Evolutionary conservation across 805 yeast genomes (phyloP).

Genomic region (Sugiyamaella smithiae): DNA sequence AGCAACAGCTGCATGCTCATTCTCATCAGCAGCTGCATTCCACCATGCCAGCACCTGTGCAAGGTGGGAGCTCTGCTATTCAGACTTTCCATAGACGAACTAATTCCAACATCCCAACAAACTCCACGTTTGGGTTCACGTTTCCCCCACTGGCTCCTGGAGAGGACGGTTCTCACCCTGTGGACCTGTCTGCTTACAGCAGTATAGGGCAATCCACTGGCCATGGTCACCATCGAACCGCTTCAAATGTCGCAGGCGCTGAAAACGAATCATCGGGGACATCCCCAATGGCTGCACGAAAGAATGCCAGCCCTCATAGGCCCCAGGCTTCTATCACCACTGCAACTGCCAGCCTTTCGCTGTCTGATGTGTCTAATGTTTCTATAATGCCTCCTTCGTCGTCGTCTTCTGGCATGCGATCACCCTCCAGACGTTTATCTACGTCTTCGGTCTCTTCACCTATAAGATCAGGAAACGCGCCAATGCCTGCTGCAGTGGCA

Average conservation of each 20-base stretch:
- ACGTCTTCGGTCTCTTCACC: slow-evolving; percentile 1
- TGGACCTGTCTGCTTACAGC: neutral
- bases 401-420: neutral
- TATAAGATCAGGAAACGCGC: neutral
- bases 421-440: neutral
- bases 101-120: neutral
- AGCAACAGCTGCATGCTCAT: slow-evolving; percentile 8
- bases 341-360: slow-evolving; percentile 11
- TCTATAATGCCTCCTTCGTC: neutral
- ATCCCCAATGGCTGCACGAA: neutral
- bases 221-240: neutral
- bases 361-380: neutral
- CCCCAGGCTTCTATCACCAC: slow-evolving; percentile 12
- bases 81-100: neutral
- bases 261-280: neutral
- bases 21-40: slow-evolving; percentile 1
- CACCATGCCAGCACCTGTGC: neutral
- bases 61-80: too few relatives aligned
- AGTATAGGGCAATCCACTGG: neutral
- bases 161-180: neutral
- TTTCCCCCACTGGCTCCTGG: slow-evolving; percentile 3
- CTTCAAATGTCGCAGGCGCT: neutral
- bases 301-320: slow-evolving; percentile 9
- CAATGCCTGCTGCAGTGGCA: neutral
- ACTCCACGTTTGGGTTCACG: slow-evolving; percentile 5